A percentile compares a stretch with the other conserved stretches of the same genome.
Evolutionary conservation across 2,329 filamentous ascomycete genomes (phyloP).

Genomic region (Penicillium olsonii): DNA sequence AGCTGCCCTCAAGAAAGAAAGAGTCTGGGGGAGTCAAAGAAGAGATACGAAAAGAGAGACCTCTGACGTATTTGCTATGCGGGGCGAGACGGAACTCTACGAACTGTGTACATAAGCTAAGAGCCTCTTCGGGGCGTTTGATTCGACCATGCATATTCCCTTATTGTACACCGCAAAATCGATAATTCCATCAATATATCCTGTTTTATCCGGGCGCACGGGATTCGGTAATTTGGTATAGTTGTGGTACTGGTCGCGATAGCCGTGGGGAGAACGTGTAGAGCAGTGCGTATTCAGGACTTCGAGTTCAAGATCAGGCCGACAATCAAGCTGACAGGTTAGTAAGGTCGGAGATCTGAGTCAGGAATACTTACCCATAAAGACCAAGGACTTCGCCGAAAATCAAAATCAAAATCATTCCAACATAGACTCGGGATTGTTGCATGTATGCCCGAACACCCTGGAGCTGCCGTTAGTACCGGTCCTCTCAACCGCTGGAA

Average conservation of each 20-base stretch:
- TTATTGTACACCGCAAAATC: constrained; percentile 24
- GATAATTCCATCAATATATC: neutral
- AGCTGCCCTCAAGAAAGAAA: constrained; percentile 3
- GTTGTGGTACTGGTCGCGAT: neutral
- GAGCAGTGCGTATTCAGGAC: constrained; percentile 25
- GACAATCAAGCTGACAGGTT: constrained; percentile 72
- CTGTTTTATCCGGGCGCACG: neutral
- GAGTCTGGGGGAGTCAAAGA: constrained; percentile 14
- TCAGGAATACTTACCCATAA: constrained; percentile 71
- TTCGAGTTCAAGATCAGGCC: constrained; percentile 91
- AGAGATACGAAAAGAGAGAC: constrained; percentile 15
- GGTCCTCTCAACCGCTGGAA: neutral
- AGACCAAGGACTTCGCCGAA: constrained; percentile 97
- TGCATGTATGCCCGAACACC: constrained; percentile 94
- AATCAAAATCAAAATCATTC: constrained; percentile 98
- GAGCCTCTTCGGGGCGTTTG: constrained; percentile 7
- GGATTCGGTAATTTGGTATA: neutral
- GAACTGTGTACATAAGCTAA: constrained; percentile 18
- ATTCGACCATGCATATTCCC: constrained; percentile 21
- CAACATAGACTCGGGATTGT: constrained; percentile 93
- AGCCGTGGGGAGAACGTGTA: constrained; percentile 1
- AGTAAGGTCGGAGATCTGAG: constrained; percentile 12
- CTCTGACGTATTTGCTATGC: constrained; percentile 28
- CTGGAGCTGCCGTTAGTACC: constrained; percentile 38
- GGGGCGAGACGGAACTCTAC: constrained; percentile 25